Evolutionary conservation across 257 asterid genomes (phyloP).

Genomic region (Lavandula angustifolia): DNA sequence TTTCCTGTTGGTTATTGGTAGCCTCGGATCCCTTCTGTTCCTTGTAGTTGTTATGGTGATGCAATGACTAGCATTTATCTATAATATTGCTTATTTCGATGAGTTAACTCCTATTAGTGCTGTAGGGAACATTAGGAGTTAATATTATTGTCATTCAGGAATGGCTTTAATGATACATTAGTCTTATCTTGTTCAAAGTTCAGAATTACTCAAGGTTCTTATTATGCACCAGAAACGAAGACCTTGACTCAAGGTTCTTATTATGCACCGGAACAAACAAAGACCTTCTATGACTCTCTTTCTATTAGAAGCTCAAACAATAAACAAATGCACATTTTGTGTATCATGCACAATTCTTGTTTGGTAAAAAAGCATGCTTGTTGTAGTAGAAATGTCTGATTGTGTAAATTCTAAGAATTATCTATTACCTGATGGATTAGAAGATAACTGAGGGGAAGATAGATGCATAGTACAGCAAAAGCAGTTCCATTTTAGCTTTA

Average conservation of each 20-base stretch:
- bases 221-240: not conserved
- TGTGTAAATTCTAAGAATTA: too few relatives aligned
- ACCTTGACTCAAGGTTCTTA: not conserved
- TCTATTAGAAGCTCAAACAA: not conserved
- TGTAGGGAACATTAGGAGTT: slow-evolving; percentile 5
- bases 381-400: not conserved
- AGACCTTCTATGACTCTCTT: slow-evolving; percentile 9
- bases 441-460: too few relatives aligned
- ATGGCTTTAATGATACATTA: not conserved
- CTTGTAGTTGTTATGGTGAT: not conserved
- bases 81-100: not conserved
- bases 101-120: not conserved
- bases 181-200: not conserved
- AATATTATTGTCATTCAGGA: slow-evolving; percentile 5
- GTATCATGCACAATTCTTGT: not conserved
- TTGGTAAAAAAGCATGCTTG: not conserved
- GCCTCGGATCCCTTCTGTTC: slow-evolving; percentile 1
- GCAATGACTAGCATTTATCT: slow-evolving; percentile 9
- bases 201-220: not conserved
- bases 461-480: too few relatives aligned
- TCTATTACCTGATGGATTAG: too few relatives aligned
- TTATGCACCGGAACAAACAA: not conserved
- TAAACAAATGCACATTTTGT: not conserved
- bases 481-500: not conserved
- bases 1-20: not conserved